These are phyloP conservation scores for Apiospora sp. DNA, from an alignment of 2,329 filamentous ascomycete species.

Conservation along the genomic window DNA sequence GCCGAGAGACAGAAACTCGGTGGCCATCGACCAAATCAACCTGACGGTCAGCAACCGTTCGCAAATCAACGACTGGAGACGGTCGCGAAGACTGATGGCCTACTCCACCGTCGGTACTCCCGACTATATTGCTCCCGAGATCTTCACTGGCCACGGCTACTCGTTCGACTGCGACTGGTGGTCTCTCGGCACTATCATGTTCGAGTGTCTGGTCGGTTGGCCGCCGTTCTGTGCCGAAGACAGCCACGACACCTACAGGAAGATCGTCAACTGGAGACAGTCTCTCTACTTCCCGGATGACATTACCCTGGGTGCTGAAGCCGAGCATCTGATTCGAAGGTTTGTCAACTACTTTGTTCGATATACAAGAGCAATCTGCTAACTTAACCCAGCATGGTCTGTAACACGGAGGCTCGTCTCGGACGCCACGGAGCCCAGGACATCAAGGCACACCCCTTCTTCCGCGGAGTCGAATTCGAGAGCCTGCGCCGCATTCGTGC, in stretches of 20 bases:
- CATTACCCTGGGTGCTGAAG: slow-evolving; percentile 85
- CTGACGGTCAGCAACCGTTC: slow-evolving; percentile 96
- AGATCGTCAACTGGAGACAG: slow-evolving; percentile 98
- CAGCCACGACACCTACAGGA: slow-evolving; percentile 96
- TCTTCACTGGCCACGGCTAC: slow-evolving; percentile 96
- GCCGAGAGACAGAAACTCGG: slow-evolving; percentile 85
- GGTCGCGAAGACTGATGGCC: slow-evolving; percentile 92
- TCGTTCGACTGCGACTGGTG: slow-evolving; percentile 99
- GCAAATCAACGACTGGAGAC: slow-evolving; percentile 98
- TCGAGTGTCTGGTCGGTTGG: slow-evolving; percentile 98
- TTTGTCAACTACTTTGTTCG: slow-evolving; percentile 51
- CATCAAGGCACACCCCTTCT: slow-evolving; percentile 94
- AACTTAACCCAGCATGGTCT: slow-evolving; percentile 74
- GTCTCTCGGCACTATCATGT: slow-evolving; percentile 99
- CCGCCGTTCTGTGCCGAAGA: slow-evolving; percentile 98
- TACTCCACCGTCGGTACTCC: slow-evolving; percentile 98
- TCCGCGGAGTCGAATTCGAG: slow-evolving; percentile 96
- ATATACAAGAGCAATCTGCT: slow-evolving; percentile 26
- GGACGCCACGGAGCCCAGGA: slow-evolving; percentile 87
- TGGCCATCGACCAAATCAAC: slow-evolving; percentile 97
- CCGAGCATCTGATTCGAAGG: slow-evolving; percentile 92
- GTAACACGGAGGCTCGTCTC: slow-evolving; percentile 90
- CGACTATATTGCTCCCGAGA: slow-evolving; percentile 98
- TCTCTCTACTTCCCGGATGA: slow-evolving; percentile 97
- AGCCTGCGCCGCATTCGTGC: slow-evolving; percentile 90